Evolutionary conservation across 164 flowering plant species (phyloP), one percentile per base, ranked within the genome.

Genomic region (Tetracentron sinense): DNA sequence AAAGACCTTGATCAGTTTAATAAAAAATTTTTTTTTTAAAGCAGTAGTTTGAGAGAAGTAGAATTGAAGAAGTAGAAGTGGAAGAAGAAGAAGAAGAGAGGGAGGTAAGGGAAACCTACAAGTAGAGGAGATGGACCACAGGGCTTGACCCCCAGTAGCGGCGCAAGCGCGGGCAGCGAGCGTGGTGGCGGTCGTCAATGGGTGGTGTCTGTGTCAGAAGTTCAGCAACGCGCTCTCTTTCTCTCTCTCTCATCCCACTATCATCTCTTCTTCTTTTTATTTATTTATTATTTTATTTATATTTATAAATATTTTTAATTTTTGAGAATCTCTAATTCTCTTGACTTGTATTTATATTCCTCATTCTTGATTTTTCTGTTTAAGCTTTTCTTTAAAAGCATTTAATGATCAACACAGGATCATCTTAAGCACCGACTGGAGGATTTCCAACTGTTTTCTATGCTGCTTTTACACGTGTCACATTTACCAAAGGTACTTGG

Each of bases 151-250:
- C 66, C 47, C n/a, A 46, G 16, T 8, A 38, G 44, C 44, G 4
- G 44, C 44, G 44, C 44, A 38, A 38, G 15, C 44, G 23, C 44
- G 61, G 28, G 52, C n/a, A 29, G 15, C 6, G 66, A 60, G 27
- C 66, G 63, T 53, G 64, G 72, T 63, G 68, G 54, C 57, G 61
- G 68, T 66, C 29, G 68, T 60, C 58, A 50, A 44, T 59, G 67
- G 71, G 59, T 71, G 67, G 61, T 46, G 48, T n/a, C n/a, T n/a
- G 31, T 66, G 71, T 66, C 72, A 59, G 61, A 26, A 56, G 48
- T 38, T 70, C 30, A 44, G 60, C 52, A 21, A 38, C 60, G n/a
- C n/a, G n/a, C 27, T 63, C 25, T 61, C 55, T 26, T 19, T 33
- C 56, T 56, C n/a, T 58, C 65, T 65, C 58, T 64, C 62, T 48